phyloP scores from a whole-genome alignment of 176 grass and related monocot genomes.

The Juncus inflexus region DNA sequence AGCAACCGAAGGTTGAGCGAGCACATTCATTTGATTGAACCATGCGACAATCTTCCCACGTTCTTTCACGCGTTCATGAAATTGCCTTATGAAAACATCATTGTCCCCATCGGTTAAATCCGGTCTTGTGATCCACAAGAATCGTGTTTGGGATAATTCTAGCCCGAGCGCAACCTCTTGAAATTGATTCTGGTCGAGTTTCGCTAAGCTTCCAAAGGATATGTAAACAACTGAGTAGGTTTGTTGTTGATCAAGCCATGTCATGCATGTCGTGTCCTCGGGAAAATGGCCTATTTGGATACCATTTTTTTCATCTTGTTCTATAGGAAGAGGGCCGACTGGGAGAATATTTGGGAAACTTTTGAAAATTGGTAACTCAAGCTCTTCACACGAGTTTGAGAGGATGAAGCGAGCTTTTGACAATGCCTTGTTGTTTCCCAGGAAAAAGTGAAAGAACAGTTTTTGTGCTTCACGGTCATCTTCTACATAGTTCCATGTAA shows the following conservation, averaged over 20 bases:
- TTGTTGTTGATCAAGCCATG: slow-evolving; percentile 47
- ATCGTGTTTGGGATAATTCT: slow-evolving; percentile 29
- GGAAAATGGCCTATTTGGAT: slow-evolving; percentile 35
- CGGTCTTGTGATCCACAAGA: slow-evolving; percentile 55
- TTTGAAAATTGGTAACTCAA: slow-evolving; percentile 35
- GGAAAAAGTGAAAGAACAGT: neutral
- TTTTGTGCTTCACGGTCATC: neutral
- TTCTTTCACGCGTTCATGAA: slow-evolving; percentile 8
- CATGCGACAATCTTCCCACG: slow-evolving; percentile 23
- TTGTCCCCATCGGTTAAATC: slow-evolving; percentile 18
- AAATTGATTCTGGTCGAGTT: slow-evolving; percentile 31
- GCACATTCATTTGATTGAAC: slow-evolving; percentile 36
- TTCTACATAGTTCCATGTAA: slow-evolving; percentile 26
- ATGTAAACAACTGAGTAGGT: no score
- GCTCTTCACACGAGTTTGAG: slow-evolving; percentile 57
- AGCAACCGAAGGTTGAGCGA: slow-evolving; percentile 35
- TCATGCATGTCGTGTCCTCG: slow-evolving; percentile 33
- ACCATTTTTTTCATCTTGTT: neutral
- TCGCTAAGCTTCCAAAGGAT: slow-evolving; percentile 32
- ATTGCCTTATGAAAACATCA: slow-evolving; percentile 30
- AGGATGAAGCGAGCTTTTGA: slow-evolving; percentile 25
- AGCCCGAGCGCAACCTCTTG: slow-evolving; percentile 60
- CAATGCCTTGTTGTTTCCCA: slow-evolving; percentile 17
- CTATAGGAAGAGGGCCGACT: slow-evolving; percentile 35
- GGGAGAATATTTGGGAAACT: slow-evolving; percentile 21